phyloP scores from a whole-genome alignment of 345 rosid genomes.

The Turritis glabra region DNA sequence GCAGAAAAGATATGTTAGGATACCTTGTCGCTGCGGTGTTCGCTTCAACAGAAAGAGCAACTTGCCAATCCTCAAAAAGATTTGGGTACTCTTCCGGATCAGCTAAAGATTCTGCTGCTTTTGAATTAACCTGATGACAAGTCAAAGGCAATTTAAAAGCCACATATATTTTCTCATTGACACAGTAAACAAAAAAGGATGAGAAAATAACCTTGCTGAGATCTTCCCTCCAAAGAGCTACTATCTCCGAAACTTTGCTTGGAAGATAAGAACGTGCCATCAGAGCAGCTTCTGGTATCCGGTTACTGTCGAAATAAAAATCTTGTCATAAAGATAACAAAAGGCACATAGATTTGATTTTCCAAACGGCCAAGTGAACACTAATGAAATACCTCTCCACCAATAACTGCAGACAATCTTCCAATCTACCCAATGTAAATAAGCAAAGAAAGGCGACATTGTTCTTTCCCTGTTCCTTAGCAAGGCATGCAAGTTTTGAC shows the following conservation, averaged over 20 bases:
- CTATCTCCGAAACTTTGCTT: constrained; percentile 96
- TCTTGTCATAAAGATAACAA: constrained; percentile 22
- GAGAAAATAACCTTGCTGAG: constrained; percentile 65
- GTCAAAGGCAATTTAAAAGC: constrained; percentile 12
- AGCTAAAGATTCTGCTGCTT: constrained; percentile 97
- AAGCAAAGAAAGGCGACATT: constrained; percentile 93
- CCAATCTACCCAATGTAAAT: constrained; percentile 89
- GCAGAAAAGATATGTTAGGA: constrained; percentile 70
- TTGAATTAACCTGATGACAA: constrained; percentile 72
- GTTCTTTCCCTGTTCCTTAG: constrained; percentile 94
- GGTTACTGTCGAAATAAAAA: constrained; percentile 61
- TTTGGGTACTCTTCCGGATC: constrained; percentile 98
- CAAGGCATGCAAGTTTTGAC: constrained; percentile 72
- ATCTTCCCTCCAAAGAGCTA: constrained; percentile 93
- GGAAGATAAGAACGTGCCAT: constrained; percentile 99
- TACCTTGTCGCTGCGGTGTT: constrained; percentile 76
- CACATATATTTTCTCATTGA: neutral
- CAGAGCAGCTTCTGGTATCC: constrained; percentile 99
- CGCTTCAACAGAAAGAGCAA: constrained; percentile 83
- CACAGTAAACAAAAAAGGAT: neutral
- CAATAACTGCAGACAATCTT: constrained; percentile 89
- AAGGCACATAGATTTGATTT: neutral
- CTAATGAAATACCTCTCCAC: constrained; percentile 70
- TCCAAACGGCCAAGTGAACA: constrained; percentile 15
- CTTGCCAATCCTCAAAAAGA: constrained; percentile 98